Percentiles rank a stretch among this genome's conserved stretches.
Conservation (phyloP, 345 rosid species). For the Citrus unshiu region DNA sequence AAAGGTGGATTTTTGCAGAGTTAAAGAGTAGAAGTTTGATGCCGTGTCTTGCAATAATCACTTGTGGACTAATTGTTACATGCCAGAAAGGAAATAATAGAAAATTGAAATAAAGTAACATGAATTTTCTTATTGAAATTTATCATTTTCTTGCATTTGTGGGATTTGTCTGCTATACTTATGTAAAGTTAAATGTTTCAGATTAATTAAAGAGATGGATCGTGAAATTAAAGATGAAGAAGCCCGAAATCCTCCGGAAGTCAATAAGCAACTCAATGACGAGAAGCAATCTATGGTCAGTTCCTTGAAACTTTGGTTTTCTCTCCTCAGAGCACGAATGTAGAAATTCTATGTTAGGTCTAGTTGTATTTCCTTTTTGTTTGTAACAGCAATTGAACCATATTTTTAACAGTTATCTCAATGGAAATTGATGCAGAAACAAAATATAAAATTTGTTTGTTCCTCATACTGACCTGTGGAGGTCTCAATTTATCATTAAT, state of each 20-base stretch:
- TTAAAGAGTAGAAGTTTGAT: neutral
- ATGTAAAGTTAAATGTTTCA: constrained; percentile 28
- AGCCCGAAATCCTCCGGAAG: constrained; percentile 68
- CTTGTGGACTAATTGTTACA: neutral
- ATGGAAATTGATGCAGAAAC: neutral
- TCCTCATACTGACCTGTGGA: neutral
- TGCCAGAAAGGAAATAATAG: neutral
- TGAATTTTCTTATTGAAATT: neutral
- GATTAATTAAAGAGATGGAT: constrained; percentile 89
- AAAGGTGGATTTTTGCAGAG: neutral
- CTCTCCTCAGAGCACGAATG: neutral
- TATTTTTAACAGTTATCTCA: neutral
- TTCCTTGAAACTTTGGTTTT: constrained; percentile 8
- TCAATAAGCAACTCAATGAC: constrained; percentile 83
- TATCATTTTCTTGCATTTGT: neutral
- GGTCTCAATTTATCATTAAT: neutral
- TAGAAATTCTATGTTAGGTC: neutral
- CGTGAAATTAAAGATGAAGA: constrained; percentile 88
- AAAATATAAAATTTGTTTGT: neutral
- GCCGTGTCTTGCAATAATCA: neutral
- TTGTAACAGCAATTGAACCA: neutral
- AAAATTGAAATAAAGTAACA: neutral
- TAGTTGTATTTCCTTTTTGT: neutral
- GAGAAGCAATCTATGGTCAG: constrained; percentile 98
- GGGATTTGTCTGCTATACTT: neutral